Conservation (phyloP, 805 yeast genomes). For the Torulaspora gathmanii region DNA sequence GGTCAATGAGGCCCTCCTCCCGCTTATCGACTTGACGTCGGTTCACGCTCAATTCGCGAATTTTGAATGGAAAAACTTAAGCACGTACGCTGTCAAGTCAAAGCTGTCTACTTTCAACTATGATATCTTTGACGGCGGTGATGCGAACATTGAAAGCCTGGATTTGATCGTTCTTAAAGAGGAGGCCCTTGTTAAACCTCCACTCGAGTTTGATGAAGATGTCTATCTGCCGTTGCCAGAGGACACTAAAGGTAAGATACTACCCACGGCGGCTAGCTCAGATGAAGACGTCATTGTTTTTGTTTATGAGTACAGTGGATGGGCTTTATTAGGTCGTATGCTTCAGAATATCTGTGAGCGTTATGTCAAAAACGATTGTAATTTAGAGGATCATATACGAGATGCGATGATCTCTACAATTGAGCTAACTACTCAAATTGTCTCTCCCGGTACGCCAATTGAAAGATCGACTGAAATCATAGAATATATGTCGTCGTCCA, state of each 20-base stretch:
- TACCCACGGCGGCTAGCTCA: constrained; percentile 45
- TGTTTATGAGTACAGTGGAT: constrained; percentile 71
- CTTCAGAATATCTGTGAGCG: constrained; percentile 51
- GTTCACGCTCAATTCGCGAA: constrained; percentile 65
- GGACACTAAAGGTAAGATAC: constrained; percentile 66
- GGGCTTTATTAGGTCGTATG: constrained; percentile 79
- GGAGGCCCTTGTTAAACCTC: constrained; percentile 49
- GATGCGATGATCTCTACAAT: constrained; percentile 46
- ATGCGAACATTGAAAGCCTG: constrained; percentile 22
- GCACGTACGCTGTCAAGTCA: constrained; percentile 54
- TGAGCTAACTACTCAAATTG: constrained; percentile 46
- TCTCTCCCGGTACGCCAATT: constrained; percentile 37
- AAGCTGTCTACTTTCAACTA: constrained; percentile 40
- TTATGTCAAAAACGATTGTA: constrained; percentile 33
- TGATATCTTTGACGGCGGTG: constrained; percentile 39
- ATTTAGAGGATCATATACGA: constrained; percentile 33
- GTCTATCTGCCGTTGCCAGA: constrained; percentile 44
- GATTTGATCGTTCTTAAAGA: constrained; percentile 50
- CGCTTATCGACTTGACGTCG: constrained; percentile 56
- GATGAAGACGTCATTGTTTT: constrained; percentile 51
- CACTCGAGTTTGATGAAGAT: constrained; percentile 46
- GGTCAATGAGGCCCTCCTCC: constrained; percentile 44
- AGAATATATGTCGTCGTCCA: constrained; percentile 39
- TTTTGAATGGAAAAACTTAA: constrained; percentile 53
- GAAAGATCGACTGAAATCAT: constrained; percentile 41